Base-by-base conservation (phyloP, 148 eudicot genomes). In the Silene latifolia region DNA sequence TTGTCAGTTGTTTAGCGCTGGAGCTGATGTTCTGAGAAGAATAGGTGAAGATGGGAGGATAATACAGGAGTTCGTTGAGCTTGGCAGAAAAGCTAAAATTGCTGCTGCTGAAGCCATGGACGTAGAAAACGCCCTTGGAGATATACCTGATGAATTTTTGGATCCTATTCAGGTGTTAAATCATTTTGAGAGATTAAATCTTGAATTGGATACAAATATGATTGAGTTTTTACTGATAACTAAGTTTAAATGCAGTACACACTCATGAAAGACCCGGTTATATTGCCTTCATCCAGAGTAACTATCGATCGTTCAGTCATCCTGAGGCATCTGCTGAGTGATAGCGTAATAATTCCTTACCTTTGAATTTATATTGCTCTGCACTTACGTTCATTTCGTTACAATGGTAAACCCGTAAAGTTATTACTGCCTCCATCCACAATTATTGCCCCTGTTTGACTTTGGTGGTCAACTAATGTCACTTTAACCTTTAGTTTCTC, bases 101-200 rank as follows among this genome's bases (percentile, higher is more conserved):
- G 97, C 99, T 63, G 98, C 98, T 80, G 83, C 84, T 17, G 99
- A 92, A 76, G 99, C 99, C 70, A 77, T 90, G 98, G 99, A 95
- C 67, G 89, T 93, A 67, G 99, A 95, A 82, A 94, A 89, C 72
- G 85, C 86, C 86, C 93, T 95, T 65, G 99, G 99, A 24, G 99
- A 95, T 27, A 92, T 95, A 67, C 99, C 99, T 2, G 99, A 95
- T 80, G 99, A 95, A 84, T 95, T 95, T 86, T 88, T 95, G 75
- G 99, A 95, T 72, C 99, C 99, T 70, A 95, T 95, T 80, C 99
- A 95, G 77, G 99, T 92, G 77, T 76, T 60, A 67, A 63, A 67
- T 27, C 4, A 69, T 51, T 11, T 48, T 9, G n/a, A 25, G 13
- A n/a, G 29, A 29, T 18, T 46, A 3, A 53, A 17, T 18, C 21